Evolutionary conservation across 306 rosid genomes (phyloP).

Genomic region (Rosa multiflora): DNA sequence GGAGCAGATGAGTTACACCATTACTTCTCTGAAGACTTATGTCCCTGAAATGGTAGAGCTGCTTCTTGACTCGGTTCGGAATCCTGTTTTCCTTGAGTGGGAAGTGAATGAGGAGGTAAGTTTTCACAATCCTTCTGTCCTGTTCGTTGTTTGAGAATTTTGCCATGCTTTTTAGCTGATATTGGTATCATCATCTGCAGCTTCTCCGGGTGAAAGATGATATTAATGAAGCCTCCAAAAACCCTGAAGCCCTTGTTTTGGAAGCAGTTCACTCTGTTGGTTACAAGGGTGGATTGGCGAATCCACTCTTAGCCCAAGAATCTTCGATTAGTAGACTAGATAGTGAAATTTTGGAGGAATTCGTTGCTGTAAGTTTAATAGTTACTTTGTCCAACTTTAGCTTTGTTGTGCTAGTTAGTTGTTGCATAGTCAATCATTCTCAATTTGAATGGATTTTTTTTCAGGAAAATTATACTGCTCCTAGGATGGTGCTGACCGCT

Average conservation of each 20-base stretch:
- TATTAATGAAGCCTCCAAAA: constrained; percentile 71
- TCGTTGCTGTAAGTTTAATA: constrained; percentile 73
- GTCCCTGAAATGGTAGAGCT: constrained; percentile 95
- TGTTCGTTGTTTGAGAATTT: not conserved
- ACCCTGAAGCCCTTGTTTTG: constrained; percentile 78
- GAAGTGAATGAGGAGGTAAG: constrained; percentile 90
- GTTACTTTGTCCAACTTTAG: not conserved
- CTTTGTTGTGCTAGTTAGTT: constrained; percentile 14
- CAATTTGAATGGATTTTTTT: constrained; percentile 34
- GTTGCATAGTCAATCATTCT: constrained; percentile 1
- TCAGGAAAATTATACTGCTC: constrained; percentile 86
- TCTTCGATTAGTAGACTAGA: constrained; percentile 58
- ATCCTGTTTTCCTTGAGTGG: constrained; percentile 90
- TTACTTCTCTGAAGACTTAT: constrained; percentile 80
- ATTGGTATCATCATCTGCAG: constrained; percentile 35
- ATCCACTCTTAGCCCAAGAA: constrained; percentile 80
- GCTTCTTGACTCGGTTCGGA: constrained; percentile 74
- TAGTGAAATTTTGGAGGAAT: constrained; percentile 68
- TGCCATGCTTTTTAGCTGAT: not conserved
- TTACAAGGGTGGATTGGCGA: constrained; percentile 83
- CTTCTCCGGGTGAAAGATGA: constrained; percentile 75
- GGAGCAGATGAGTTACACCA: constrained; percentile 94
- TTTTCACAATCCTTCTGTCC: not conserved
- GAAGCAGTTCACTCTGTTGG: constrained; percentile 91
- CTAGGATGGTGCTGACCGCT: constrained; percentile 83